A percentile compares a stretch with the other conserved stretches of the same genome.
Conservation (phyloP, 2,329 filamentous ascomycete genomes). For the Aspergillus quadricinctus region DNA sequence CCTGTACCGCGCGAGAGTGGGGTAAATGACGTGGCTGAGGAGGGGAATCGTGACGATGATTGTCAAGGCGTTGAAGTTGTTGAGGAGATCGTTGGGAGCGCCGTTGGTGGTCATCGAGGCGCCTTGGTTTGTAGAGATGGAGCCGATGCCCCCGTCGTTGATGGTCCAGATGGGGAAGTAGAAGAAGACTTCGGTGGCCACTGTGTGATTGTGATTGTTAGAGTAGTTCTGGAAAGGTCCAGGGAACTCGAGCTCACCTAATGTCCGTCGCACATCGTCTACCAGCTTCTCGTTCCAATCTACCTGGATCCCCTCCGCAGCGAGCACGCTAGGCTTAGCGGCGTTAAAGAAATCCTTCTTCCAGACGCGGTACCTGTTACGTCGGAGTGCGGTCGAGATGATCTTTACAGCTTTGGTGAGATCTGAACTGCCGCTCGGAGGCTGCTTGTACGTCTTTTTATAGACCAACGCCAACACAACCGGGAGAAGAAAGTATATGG, state of each 20-base stretch:
- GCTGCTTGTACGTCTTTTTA: conserved; percentile 28
- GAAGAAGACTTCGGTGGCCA: conserved; percentile 34
- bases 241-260: conserved; percentile 11
- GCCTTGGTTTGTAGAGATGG: conserved; percentile 45
- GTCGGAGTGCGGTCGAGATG: conserved; percentile 27
- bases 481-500: conserved; percentile 36
- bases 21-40: conserved; percentile 49
- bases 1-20: conserved; percentile 37
- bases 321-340: conserved; percentile 30
- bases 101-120: conserved; percentile 49
- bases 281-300: conserved; percentile 34
- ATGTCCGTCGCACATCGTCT: conserved; percentile 31
- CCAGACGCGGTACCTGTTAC: conserved; percentile 29
- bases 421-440: conserved; percentile 29
- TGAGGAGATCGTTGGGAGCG: conserved; percentile 49
- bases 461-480: conserved; percentile 31
- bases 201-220: neutral
- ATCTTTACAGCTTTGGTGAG: conserved; percentile 32
- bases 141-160: conserved; percentile 48
- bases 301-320: conserved; percentile 24
- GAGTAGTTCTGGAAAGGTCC: neutral
- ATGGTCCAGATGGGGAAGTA: conserved; percentile 38
- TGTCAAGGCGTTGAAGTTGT: conserved; percentile 49
- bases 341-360: conserved; percentile 33
- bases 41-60: conserved; percentile 47